A percentile compares a stretch with the other conserved stretches of the same genome.
These are phyloP conservation scores for Conringia planisiliqua DNA, from an alignment of 345 rosid genomes.

Conservation along the genomic window DNA sequence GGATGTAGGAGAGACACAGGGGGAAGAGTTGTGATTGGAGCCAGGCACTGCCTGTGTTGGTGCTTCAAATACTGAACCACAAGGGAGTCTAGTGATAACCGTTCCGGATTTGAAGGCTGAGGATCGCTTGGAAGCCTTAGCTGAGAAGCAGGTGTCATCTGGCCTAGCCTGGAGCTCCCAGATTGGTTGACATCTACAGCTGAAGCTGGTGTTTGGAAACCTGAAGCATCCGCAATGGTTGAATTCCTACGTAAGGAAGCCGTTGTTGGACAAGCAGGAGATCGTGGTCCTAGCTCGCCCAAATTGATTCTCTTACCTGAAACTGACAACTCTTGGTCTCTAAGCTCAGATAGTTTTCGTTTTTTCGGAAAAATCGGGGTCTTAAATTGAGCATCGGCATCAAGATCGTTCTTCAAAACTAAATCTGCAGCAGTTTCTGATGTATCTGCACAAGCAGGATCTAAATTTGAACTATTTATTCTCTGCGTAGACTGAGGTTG, in stretches of 20 bases:
- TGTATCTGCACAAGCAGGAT: slow-evolving; percentile 32
- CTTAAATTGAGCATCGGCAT: slow-evolving; percentile 56
- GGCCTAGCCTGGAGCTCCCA: slow-evolving; percentile 44
- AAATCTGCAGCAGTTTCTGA: slow-evolving; percentile 47
- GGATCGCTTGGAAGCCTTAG: slow-evolving; percentile 48
- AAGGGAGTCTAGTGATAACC: slow-evolving; percentile 75
- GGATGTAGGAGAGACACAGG: slow-evolving; percentile 92
- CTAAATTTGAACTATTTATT: slow-evolving; percentile 35
- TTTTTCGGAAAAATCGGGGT: slow-evolving; percentile 76
- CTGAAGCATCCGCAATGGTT: slow-evolving; percentile 44
- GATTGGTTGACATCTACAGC: slow-evolving; percentile 50
- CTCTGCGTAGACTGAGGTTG: slow-evolving; percentile 45
- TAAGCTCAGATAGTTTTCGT: slow-evolving; percentile 70
- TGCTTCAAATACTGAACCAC: slow-evolving; percentile 95
- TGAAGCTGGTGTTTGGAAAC: slow-evolving; percentile 54
- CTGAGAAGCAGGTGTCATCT: slow-evolving; percentile 49
- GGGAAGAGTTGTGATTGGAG: slow-evolving; percentile 97
- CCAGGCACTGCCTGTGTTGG: slow-evolving; percentile 98
- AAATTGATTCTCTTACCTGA: slow-evolving; percentile 66
- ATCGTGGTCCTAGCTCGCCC: slow-evolving; percentile 64
- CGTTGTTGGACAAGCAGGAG: slow-evolving; percentile 61
- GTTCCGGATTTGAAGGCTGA: slow-evolving; percentile 61
- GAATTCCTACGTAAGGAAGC: slow-evolving; percentile 44
- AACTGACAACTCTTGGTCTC: slow-evolving; percentile 50
- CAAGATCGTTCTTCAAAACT: slow-evolving; percentile 37